Evolutionary conservation across 257 asterid species (phyloP), one percentile per base, ranked within the genome.

Genomic region (Misopates orontium): DNA sequence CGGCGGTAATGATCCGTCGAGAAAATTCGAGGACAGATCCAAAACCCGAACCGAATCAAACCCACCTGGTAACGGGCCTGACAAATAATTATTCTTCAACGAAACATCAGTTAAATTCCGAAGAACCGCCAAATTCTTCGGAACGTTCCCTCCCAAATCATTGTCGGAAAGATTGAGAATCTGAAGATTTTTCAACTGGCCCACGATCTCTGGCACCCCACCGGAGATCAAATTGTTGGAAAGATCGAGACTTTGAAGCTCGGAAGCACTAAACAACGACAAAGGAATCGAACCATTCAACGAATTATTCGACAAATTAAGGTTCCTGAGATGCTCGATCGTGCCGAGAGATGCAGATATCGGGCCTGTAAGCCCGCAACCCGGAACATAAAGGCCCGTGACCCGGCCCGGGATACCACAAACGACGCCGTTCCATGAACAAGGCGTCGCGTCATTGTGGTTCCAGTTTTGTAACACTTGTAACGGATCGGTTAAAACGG

Each of bases 1-100:
- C 9, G 64, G 49, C 28, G 96, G 96, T 59, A 94, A 68, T 1
- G 96, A 75, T 5, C 96, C 96, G 65, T 83, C 77, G 12, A 94
- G 64, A 70, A 94, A 77, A 69, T 94, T 94, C 1, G 86, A 88
- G 16, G 99, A 94, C 66, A 94, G 87, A 90, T 94, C 99, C 20
- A 94, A 45, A 24, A 61, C 73, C 39, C 70, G 55, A 65, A 94
- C 81, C 1, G 86, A 78, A 59, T 68, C 62, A 39, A 94, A 81
- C 18, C 93, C 96, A 54, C 75, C 67, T 0, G 90, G 96, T 71
- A 94, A 55, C 0, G 71, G 4, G 10, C 97, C 96, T 15, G 19
- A 71, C 25, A 94, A 85, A 78, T 90, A 88, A 69, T 94, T 94
- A 17, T 78, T 84, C 69, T 62, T 88, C 82, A 94, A 62, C 8